A percentile compares a stretch with the other conserved stretches of the same genome.
These are phyloP conservation scores for Vitellaria paradoxa DNA, from an alignment of 179 eudicot species.

Conservation along the genomic window DNA sequence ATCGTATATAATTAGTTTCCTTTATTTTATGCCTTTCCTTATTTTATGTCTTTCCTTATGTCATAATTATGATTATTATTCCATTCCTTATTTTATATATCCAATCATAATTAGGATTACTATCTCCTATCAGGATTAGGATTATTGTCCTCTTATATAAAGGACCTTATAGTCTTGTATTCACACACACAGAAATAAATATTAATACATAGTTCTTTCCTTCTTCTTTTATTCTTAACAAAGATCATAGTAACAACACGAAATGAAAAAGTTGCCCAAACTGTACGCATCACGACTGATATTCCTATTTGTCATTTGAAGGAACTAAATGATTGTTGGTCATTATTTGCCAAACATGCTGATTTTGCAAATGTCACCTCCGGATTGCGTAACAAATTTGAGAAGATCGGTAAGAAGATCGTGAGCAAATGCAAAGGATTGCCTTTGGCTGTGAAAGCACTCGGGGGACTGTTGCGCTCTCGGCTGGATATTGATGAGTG, in stretches of 20 bases:
- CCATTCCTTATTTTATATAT: too few species aligned
- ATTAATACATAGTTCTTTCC: too few species aligned
- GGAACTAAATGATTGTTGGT: slow-evolving; percentile 22
- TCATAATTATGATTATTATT: too few species aligned
- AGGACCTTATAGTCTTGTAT: too few species aligned
- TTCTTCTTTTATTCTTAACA: too few species aligned
- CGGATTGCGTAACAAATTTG: neutral
- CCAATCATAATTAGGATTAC: too few species aligned
- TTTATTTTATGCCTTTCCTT: too few species aligned
- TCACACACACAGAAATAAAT: too few species aligned
- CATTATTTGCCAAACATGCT: slow-evolving; percentile 19
- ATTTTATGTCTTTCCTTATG: too few species aligned
- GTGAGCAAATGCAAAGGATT: slow-evolving; percentile 22
- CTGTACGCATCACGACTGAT: neutral
- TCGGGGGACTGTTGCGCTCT: slow-evolving; percentile 25
- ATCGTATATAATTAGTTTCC: too few species aligned
- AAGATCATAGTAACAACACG: slow-evolving; percentile 29
- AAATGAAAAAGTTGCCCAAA: neutral
- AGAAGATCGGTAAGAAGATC: slow-evolving; percentile 14
- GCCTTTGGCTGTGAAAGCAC: slow-evolving; percentile 21
- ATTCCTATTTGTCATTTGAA: neutral
- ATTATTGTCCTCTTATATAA: too few species aligned
- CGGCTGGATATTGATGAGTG: slow-evolving; percentile 8
- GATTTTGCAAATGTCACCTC: neutral
- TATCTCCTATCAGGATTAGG: too few species aligned